phyloP scores from a whole-genome alignment of 306 rosid species.

The Medicago arabica region DNA sequence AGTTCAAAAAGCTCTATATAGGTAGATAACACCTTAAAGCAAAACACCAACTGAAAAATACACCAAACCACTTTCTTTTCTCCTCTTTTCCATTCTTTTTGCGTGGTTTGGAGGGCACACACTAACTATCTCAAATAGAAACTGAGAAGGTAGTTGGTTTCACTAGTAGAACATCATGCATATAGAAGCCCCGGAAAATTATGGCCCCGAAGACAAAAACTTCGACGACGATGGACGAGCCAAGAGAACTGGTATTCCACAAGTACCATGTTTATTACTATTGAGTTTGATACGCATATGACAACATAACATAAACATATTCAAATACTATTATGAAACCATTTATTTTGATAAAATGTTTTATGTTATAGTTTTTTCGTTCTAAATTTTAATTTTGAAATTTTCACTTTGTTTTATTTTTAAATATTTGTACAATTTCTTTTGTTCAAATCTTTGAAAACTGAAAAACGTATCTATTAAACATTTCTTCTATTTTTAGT shows the following conservation, averaged over 20 bases:
- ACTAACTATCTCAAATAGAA: background rate
- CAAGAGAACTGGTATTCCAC: conserved; percentile 71
- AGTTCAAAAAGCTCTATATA: conserved; percentile 28
- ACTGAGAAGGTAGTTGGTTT: conserved; percentile 28
- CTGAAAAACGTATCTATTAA: no score
- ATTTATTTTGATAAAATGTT: background rate
- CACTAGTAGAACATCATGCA: conserved; percentile 63
- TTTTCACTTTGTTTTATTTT: background rate
- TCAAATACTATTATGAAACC: background rate
- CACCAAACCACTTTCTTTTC: conserved; percentile 9
- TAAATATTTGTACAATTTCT: background rate
- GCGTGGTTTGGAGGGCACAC: background rate
- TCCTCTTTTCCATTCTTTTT: background rate
- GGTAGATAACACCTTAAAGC: conserved; percentile 20
- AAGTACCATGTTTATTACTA: conserved; percentile 7
- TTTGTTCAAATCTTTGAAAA: no score
- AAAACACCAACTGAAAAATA: conserved; percentile 18
- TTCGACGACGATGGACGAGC: conserved; percentile 85
- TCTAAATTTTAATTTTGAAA: background rate
- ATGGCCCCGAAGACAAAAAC: conserved; percentile 57
- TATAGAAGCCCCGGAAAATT: conserved; percentile 61
- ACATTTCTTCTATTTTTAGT: background rate
- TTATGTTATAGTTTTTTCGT: background rate
- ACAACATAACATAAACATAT: background rate
- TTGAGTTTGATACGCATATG: background rate